Percentiles rank a stretch among this genome's conserved stretches.
Evolutionary conservation across 1,284 basidiomycete species (phyloP).

Genomic region (Hypsizygus ulmarius): DNA sequence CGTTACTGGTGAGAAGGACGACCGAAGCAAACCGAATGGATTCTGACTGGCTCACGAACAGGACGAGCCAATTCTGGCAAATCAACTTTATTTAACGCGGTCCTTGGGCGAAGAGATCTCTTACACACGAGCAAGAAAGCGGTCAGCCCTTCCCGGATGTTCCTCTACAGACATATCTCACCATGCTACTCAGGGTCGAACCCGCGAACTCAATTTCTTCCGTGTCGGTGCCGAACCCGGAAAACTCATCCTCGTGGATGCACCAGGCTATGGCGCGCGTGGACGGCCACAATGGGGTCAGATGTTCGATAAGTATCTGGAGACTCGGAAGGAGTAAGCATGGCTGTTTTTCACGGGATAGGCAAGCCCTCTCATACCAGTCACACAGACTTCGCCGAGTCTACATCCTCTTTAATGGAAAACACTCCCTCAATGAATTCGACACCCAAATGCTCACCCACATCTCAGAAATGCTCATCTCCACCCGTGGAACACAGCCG

Average conservation of each 20-base stretch:
- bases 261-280: constrained; percentile 74
- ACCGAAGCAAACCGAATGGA: neutral
- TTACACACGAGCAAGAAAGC: constrained; percentile 66
- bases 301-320: constrained; percentile 62
- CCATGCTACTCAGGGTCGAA: constrained; percentile 52
- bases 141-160: constrained; percentile 37
- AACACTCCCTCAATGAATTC: constrained; percentile 53
- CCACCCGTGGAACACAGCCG: constrained; percentile 34
- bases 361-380: neutral
- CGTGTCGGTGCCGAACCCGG: constrained; percentile 55
- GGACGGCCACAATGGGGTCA: constrained; percentile 72
- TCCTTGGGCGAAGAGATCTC: constrained; percentile 55
- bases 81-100: constrained; percentile 67
- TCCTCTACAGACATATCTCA: constrained; percentile 1
- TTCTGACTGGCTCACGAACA: constrained; percentile 17
- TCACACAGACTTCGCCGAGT: constrained; percentile 57
- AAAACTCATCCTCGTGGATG: constrained; percentile 65
- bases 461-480: constrained; percentile 41
- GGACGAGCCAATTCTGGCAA: constrained; percentile 72
- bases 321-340: constrained; percentile 57
- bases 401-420: constrained; percentile 67
- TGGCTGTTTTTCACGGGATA: neutral
- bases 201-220: constrained; percentile 69
- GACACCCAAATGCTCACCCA: constrained; percentile 61
- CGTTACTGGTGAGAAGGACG: constrained; percentile 42